Base-by-base conservation (phyloP, 1,284 basidiomycete genomes). In the Xanthoconium separans region DNA sequence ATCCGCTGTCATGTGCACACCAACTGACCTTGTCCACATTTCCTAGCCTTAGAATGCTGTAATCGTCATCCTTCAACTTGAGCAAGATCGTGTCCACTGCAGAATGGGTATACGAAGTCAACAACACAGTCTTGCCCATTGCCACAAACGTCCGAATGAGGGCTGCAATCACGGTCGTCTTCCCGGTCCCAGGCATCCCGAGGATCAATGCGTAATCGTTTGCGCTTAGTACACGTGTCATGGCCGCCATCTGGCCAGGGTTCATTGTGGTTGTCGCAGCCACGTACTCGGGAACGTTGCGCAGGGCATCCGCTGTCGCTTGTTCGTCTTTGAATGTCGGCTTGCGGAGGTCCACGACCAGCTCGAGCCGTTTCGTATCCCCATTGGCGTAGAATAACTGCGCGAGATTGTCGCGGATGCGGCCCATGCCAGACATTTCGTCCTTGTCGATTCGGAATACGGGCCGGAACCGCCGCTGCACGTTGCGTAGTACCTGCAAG, bases 181-280 rank as follows among this genome's bases (percentile, higher is more conserved):
- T 99, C 10, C 96, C 96, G 3, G 97, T 98, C 0, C 96, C 96
- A 2, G 96, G 96, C 97, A 99, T 98, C 24, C 96, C 97, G 6
- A 98, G 78, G 31, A 99, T 82, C 44, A 98, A 75, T 1, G 95
- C 87, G 68, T 98, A 99, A 70, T 99, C 95, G 56, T 84, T 75
- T 0, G 96, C 92, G 3, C 78, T 75, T 16, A 98, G 71, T 3
- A 90, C 91, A 58, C 85, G 88, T 30, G 74, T 70, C 66, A 98
- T 80, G 0, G 95, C 95, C 3, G 70, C 70, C 44, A 75, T 69
- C 72, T 99, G 97, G 57, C 88, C 87, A 0, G 70, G 64, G 65
- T 98, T 98, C 15, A 98, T 78, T 22, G 70, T 62, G 12, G 59
- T 58, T 13, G 66, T 63, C 11, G 62, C 58, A 30, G 50, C 55